phyloP scores from a whole-genome alignment of 2,329 filamentous ascomycete species.

The Stachybotrys chlorohalonatus region DNA sequence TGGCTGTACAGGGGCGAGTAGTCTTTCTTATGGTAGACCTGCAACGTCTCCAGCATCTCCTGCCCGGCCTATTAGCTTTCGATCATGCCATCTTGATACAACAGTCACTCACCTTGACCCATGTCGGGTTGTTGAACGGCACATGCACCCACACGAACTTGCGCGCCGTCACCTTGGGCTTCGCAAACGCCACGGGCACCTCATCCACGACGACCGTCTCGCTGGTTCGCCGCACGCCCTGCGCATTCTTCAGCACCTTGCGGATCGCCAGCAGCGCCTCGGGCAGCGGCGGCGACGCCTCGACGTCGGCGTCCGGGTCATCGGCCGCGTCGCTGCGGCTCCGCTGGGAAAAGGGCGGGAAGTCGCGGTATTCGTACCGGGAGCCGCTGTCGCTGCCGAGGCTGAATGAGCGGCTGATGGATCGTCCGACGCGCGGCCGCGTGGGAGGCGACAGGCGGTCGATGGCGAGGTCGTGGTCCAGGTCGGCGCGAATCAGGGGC shows the following conservation, averaged over 20 bases:
- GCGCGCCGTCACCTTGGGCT: conserved; percentile 23
- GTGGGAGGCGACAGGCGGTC: conserved; percentile 27
- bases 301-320: conserved; percentile 14
- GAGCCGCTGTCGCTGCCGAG: conserved; percentile 19
- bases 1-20: conserved; percentile 31
- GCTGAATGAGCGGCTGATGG: conserved; percentile 25
- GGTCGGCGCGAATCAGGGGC: conserved; percentile 22
- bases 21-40: conserved; percentile 26
- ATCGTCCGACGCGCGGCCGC: conserved; percentile 16
- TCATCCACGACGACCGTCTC: conserved; percentile 21
- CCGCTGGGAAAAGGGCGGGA: conserved; percentile 25
- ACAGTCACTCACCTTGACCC: conserved; percentile 39
- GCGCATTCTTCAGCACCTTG: conserved; percentile 11
- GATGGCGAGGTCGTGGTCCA: conserved; percentile 28
- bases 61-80: conserved; percentile 7
- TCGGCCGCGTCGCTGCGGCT: conserved; percentile 20
- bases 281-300: conserved; percentile 21
- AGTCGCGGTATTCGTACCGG: conserved; percentile 22
- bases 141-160: conserved; percentile 52
- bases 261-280: conserved; percentile 22
- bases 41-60: conserved; percentile 36
- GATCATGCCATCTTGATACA: conserved; percentile 1
- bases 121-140: conserved; percentile 47
- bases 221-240: conserved; percentile 5
- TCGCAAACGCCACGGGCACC: conserved; percentile 18